Evolutionary conservation across 768 basidiomycete species (phyloP).

Genomic region (Pleurotus tuber-regium): DNA sequence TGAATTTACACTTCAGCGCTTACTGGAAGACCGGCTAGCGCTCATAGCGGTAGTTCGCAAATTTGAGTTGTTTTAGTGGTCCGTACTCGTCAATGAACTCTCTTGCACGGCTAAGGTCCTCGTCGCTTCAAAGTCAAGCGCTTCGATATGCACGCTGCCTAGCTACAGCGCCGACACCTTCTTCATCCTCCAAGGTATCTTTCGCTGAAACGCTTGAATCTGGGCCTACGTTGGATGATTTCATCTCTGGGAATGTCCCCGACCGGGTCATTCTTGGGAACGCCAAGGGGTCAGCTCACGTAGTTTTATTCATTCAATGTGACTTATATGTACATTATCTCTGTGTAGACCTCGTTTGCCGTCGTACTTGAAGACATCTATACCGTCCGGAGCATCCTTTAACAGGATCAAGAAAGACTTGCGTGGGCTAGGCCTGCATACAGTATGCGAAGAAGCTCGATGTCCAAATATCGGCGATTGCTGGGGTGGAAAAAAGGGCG

Average conservation of each 20-base stretch:
- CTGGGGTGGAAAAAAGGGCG: slow-evolving; percentile 84
- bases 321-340: background rate
- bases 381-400: slow-evolving; percentile 87
- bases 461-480: slow-evolving; percentile 99
- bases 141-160: slow-evolving; percentile 34
- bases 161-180: slow-evolving; percentile 44
- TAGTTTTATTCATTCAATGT: background rate
- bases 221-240: slow-evolving; percentile 81
- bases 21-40: too few species aligned
- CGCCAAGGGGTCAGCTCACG: slow-evolving; percentile 52
- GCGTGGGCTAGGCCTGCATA: slow-evolving; percentile 86
- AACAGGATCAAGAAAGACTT: slow-evolving; percentile 94
- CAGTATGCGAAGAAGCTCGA: slow-evolving; percentile 97
- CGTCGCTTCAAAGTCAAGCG: slow-evolving; percentile 13
- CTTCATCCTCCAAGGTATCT: slow-evolving; percentile 31
- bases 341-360: slow-evolving; percentile 81
- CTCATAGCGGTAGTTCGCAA: background rate
- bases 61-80: background rate
- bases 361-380: slow-evolving; percentile 84
- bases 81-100: background rate
- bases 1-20: background rate
- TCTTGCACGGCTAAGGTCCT: background rate
- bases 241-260: slow-evolving; percentile 59
- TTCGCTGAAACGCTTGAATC: slow-evolving; percentile 54
- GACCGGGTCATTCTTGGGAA: slow-evolving; percentile 73